These are phyloP conservation scores for Gomphus sp. DNA, from an alignment of 1,284 basidiomycete species.

Conservation along the genomic window DNA sequence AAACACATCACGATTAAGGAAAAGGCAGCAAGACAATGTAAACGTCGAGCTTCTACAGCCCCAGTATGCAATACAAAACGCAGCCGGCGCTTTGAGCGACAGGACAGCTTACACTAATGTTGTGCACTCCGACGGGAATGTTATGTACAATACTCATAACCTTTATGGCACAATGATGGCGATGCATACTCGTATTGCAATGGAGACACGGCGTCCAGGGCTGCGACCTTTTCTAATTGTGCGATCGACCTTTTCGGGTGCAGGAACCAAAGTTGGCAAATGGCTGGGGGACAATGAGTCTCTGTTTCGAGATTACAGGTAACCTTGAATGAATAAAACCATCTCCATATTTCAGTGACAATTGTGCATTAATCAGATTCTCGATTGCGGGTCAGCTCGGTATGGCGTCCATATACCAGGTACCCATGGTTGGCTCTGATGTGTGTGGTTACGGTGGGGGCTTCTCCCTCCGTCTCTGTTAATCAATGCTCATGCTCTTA, in stretches of 20 bases:
- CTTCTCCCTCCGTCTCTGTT: not conserved
- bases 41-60: slow-evolving; percentile 35
- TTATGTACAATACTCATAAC: slow-evolving; percentile 61
- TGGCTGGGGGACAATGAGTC: slow-evolving; percentile 63
- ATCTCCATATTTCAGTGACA: slow-evolving; percentile 10
- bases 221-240: slow-evolving; percentile 58
- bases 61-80: slow-evolving; percentile 51
- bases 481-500: not conserved
- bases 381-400: slow-evolving; percentile 57
- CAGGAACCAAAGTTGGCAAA: slow-evolving; percentile 55
- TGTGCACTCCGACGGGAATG: slow-evolving; percentile 50
- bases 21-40: slow-evolving; percentile 15
- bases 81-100: slow-evolving; percentile 36
- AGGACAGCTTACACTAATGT: slow-evolving; percentile 48
- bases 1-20: slow-evolving; percentile 15
- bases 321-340: not conserved
- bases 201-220: slow-evolving; percentile 52
- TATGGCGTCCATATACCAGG: slow-evolving; percentile 52
- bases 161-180: slow-evolving; percentile 70
- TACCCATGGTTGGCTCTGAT: slow-evolving; percentile 64
- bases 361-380: slow-evolving; percentile 16
- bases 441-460: slow-evolving; percentile 53
- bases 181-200: slow-evolving; percentile 47
- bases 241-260: slow-evolving; percentile 63
- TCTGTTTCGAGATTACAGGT: slow-evolving; percentile 45